These are phyloP conservation scores for Yamadazyma songkhlaensis DNA, from an alignment of 1,139 yeast species.

Conservation along the genomic window DNA sequence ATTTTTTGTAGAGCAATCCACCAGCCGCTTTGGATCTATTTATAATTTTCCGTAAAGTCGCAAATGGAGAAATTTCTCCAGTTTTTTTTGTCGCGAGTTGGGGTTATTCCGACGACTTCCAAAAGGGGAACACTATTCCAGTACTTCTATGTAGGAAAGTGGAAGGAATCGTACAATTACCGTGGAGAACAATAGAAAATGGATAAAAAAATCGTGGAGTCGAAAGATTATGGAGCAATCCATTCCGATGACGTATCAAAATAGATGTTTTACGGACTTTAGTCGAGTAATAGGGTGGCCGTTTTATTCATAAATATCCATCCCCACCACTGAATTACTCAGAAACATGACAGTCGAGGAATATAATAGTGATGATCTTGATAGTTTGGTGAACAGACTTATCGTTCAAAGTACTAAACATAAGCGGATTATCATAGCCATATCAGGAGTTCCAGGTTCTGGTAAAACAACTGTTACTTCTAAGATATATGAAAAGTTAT, in stretches of 20 bases:
- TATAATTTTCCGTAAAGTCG: not conserved
- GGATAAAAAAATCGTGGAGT: too few relatives aligned
- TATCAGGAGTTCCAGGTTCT: conserved; percentile 7
- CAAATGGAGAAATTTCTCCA: not conserved
- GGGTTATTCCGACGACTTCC: not conserved
- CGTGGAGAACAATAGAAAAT: too few relatives aligned
- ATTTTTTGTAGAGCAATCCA: not conserved
- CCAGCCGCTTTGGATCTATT: not conserved
- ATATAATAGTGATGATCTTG: conserved; percentile 1
- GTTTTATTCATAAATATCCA: too few relatives aligned
- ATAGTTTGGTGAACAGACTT: conserved; percentile 1
- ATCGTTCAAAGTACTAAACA: not conserved
- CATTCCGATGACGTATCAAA: too few relatives aligned
- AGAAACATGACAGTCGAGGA: conserved; percentile 5
- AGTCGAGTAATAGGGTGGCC: too few relatives aligned
- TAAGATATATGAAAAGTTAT: not conserved
- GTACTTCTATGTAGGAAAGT: too few relatives aligned
- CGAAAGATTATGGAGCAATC: too few relatives aligned
- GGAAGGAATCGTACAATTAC: too few relatives aligned
- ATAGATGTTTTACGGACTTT: too few relatives aligned
- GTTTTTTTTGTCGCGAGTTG: too few relatives aligned
- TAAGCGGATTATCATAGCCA: conserved; percentile 3
- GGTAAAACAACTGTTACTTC: conserved; percentile 7
- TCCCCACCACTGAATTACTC: not conserved
- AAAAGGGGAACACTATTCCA: conserved; percentile 1